phyloP scores from a whole-genome alignment of 2,329 filamentous ascomycete genomes.

The Colletotrichum lentis region DNA sequence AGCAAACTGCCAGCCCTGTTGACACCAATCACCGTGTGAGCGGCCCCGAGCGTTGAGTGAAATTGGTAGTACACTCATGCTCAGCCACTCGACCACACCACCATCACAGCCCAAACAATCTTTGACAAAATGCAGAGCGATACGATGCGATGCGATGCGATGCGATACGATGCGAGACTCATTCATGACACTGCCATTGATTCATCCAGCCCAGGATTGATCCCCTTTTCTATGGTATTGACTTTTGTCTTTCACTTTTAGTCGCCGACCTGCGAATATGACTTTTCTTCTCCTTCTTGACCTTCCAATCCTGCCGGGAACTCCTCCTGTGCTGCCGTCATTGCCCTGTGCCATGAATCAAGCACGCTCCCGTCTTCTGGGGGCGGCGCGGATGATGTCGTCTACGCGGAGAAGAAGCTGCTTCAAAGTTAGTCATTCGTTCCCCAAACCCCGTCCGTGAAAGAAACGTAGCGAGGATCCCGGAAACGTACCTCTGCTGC shows the following conservation, averaged over 20 bases:
- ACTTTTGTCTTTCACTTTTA: conserved; percentile 28
- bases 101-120: no score
- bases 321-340: conserved; percentile 23
- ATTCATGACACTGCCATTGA: conserved; percentile 35
- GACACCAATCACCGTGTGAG: not conserved
- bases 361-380: conserved; percentile 81
- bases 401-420: conserved; percentile 91
- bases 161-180: not conserved
- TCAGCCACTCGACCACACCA: no score
- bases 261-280: conserved; percentile 26
- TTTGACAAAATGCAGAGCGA: not conserved
- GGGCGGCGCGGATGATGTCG: conserved; percentile 95
- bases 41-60: not conserved
- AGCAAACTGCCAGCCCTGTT: not conserved
- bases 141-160: not conserved
- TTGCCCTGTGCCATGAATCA: conserved; percentile 48
- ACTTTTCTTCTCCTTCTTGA: conserved; percentile 17
- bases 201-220: conserved; percentile 35
- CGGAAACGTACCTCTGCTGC: conserved; percentile 81
- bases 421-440: conserved; percentile 30
- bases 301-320: conserved; percentile 24
- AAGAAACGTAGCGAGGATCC: no score
- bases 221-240: conserved; percentile 36
- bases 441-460: not conserved
- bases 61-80: not conserved